Base-by-base conservation (phyloP, 2,329 filamentous ascomycete genomes). In the Aspergillus japonicus region DNA sequence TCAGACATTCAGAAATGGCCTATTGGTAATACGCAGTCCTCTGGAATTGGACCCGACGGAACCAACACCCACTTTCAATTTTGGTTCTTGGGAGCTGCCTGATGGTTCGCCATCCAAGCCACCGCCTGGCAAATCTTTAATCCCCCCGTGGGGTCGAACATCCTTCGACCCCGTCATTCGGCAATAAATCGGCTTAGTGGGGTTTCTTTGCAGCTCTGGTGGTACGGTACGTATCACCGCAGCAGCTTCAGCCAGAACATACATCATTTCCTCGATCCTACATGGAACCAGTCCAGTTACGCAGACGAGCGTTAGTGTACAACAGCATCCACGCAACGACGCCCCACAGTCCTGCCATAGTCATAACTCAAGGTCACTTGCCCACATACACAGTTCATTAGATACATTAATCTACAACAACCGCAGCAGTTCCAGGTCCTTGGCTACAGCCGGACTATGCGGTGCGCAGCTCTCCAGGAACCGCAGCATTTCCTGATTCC, bases 401-500 rank as follows among this genome's bases (percentile, higher is more conserved):
- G 11, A 52, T 4, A 42, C 2, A 21, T 53, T 42, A 35, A 54
- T 63, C 68, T 64, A 74, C 54, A 76, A 59, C 47, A 69, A 61
- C 42, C 64, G 69, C 60, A 78, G 59, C 19, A 78, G 59, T 42
- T 77, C 73, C 62, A 78, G 58, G 62, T 78, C 76, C 61, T 76
- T 71, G 48, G 73, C 70, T 33, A 78, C 70, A 23, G 75, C 75
- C 2, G 76, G 75, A 66, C 74, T 78, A 33, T 71, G 70, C 11
- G 62, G 61, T 7, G 74, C 74, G 59, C 75, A 76, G 23, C 75
- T 73, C 54, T 76, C 73, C 55, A 78, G 62, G 58, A 78, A 78
- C 8, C 66, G 68, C 50, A 77, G 51, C 75, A 78, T 78, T 59
- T 75, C 76, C 21, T 71, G 69, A 35, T 73, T 77, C 76, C 76